phyloP scores from a whole-genome alignment of 2,329 filamentous ascomycete species.

The Colletotrichum sp. region DNA sequence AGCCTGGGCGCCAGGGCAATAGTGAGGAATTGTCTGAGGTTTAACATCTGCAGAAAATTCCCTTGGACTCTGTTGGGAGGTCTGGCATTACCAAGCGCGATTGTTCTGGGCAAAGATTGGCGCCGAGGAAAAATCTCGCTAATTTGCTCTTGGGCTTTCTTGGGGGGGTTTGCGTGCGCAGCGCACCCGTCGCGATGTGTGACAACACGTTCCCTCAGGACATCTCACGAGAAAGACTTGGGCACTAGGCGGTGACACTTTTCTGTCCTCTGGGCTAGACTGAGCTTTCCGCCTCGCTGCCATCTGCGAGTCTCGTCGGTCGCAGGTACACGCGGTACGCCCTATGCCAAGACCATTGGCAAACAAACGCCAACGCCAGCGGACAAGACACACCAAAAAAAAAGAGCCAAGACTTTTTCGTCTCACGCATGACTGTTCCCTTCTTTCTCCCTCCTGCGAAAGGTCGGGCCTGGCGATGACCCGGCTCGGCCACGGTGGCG shows the following conservation, averaged over 20 bases:
- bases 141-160: neutral
- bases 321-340: neutral
- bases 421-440: neutral
- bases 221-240: neutral
- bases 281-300: neutral
- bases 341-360: neutral
- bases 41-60: neutral
- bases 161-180: neutral
- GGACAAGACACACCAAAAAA: neutral
- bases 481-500: neutral
- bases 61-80: rapidly evolving
- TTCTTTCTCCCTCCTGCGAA: neutral
- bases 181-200: neutral
- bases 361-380: neutral
- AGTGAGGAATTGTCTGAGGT: neutral
- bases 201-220: neutral
- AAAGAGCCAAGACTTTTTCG: neutral
- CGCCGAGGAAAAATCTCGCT: neutral
- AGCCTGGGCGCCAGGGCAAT: neutral
- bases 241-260: neutral
- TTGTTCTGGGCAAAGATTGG: neutral
- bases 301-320: neutral
- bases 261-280: rapidly evolving
- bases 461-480: neutral
- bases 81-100: neutral